A percentile compares a stretch with the other conserved stretches of the same genome.
Evolutionary conservation across 2,329 filamentous ascomycete species (phyloP).

Genomic region (Alternaria incomplexa): DNA sequence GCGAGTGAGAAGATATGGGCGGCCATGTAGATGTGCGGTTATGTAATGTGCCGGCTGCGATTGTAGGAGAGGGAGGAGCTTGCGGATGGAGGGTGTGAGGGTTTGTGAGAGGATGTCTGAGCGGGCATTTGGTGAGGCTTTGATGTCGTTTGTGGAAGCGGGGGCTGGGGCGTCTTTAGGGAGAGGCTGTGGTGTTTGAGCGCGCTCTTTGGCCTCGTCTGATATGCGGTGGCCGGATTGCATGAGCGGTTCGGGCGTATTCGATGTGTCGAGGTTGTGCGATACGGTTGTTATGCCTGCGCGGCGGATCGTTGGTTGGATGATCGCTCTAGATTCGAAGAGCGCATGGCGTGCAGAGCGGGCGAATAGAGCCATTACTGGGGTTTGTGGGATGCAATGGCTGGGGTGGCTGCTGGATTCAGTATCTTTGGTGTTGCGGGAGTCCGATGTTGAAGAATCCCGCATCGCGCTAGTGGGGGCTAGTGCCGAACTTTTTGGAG

Average conservation of each 20-base stretch:
- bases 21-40: constrained; percentile 78
- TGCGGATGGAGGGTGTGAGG: constrained; percentile 63
- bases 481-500: constrained; percentile 29
- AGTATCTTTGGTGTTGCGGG: constrained; percentile 21
- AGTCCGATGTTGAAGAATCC: constrained; percentile 21
- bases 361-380: constrained; percentile 50
- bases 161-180: constrained; percentile 22
- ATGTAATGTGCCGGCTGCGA: constrained; percentile 79
- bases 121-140: constrained; percentile 28
- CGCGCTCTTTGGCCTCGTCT: constrained; percentile 30
- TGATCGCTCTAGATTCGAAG: constrained; percentile 62
- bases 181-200: constrained; percentile 19
- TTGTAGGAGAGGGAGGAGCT: constrained; percentile 73
- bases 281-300: constrained; percentile 54
- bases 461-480: constrained; percentile 24
- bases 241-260: constrained; percentile 52
- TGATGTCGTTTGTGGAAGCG: constrained; percentile 18
- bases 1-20: constrained; percentile 76
- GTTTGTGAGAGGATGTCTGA: constrained; percentile 38
- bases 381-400: constrained; percentile 19
- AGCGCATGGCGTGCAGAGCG: constrained; percentile 68
- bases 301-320: constrained; percentile 60
- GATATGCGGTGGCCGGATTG: constrained; percentile 54
- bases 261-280: constrained; percentile 46
- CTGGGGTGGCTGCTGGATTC: constrained; percentile 5